Conservation (phyloP, 805 yeast genomes). For the Barnettozyma siamensis region DNA sequence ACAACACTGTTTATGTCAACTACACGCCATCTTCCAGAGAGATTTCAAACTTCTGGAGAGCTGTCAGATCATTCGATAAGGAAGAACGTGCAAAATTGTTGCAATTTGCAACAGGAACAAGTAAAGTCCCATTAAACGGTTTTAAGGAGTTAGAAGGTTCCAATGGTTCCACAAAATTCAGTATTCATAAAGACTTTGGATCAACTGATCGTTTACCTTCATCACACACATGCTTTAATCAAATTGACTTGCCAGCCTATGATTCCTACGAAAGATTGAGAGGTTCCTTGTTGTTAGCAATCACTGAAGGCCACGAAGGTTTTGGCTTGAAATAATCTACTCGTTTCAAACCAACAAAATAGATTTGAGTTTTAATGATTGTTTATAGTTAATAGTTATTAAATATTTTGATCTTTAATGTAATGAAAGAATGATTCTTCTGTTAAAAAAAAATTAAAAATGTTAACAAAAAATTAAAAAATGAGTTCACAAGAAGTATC, state of each 20-base stretch:
- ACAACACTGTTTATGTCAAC: constrained; percentile 73
- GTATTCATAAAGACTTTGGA: constrained; percentile 87
- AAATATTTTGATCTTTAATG: too few species aligned
- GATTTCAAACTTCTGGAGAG: constrained; percentile 97
- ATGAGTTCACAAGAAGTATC: background rate
- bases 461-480: background rate
- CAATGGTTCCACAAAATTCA: constrained; percentile 78
- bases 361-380: background rate
- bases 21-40: constrained; percentile 80
- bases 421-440: too few species aligned
- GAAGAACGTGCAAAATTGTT: constrained; percentile 92
- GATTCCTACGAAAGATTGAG: constrained; percentile 82
- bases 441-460: background rate
- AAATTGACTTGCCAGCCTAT: constrained; percentile 88
- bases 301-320: constrained; percentile 94
- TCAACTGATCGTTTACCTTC: constrained; percentile 83
- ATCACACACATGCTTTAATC: constrained; percentile 96
- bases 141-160: constrained; percentile 87
- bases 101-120: constrained; percentile 96
- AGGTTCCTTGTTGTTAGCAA: constrained; percentile 73
- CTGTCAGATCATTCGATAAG: constrained; percentile 86
- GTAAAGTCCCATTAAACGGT: constrained; percentile 93
- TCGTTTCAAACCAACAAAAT: too few species aligned
- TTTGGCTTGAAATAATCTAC: constrained; percentile 63
- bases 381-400: background rate